Base-by-base conservation (phyloP, 352 stramenopile genomes). In the Pythium phragmitis region DNA sequence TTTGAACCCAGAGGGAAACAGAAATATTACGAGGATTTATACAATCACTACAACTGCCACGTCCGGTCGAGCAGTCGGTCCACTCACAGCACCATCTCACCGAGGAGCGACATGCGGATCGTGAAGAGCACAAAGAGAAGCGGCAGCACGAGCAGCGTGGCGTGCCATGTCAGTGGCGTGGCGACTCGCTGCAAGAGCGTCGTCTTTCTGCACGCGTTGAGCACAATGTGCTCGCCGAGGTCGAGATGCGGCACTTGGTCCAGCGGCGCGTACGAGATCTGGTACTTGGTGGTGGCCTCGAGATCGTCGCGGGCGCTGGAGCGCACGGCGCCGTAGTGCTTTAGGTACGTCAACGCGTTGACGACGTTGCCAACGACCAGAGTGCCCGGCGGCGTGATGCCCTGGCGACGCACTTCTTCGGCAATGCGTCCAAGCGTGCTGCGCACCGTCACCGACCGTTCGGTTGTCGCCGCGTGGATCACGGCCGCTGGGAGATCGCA, bases 321-420 rank as follows among this genome's bases (percentile, higher is more conserved):
- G 28, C 74, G 73, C 26, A 85, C 81, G 7, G 79, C 81, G 39
- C 72, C 67, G 60, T 90, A 90, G 62, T 88, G 74, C 65, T 82
- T 76, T n/a, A 91, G 65, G 34, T 87, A 86, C 49, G 71, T 80
- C 36, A 91, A 70, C 47, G 82, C 79, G 26, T 81, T 89, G 4
- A 98, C 94, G 19, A 98, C 94, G 55, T 98, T 87, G 41, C 96
- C 96, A 12, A 99, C 85, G 48, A 99, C 82, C 69, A 99, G 94
- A 16, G 90, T 98, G 53, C 91, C 94, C 8, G 96, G 96, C 41
- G 96, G 87, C 39, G 85, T 86, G 39, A 98, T 87, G n/a, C 91
- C 78, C 48, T 89, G 75, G 42, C 80, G 75, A 36, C 89, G 77
- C 36, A 92, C 90, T 56, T 98, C 82, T 48, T 92, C 80, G 0